Base-by-base conservation (phyloP, 192 early-diverging fungal genomes). In the Backusella tuberculispora region DNA sequence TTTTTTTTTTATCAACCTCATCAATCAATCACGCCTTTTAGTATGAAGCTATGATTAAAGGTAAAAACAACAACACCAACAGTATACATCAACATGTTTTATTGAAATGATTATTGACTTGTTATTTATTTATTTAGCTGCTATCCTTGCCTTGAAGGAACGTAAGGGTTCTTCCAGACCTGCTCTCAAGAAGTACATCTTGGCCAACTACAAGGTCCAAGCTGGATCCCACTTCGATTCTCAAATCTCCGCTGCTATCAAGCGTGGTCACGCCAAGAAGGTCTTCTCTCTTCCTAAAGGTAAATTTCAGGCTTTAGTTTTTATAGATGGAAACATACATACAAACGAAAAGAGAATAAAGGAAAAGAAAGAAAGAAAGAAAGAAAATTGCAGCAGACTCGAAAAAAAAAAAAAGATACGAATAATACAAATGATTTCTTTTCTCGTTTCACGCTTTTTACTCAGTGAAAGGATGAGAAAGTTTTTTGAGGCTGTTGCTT, bases 181-280 rank as follows among this genome's bases (percentile, higher is more conserved):
- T 66, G 88, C 88, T 69, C 89, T 94, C 81, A 94, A 93, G 80
- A 94, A 94, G 83, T 94, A 91, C 78, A 92, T 94, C 75, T 69
- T 83, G 69, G 83, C 88, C 63, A 94, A 93, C 88, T 92, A 86
- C 81, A 84, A 89, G 80, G 53, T 80, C 38, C 69, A 64, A 38
- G 53, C 69, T 42, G 80, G 81, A 50, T 84, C 86, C 41, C 86
- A 82, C 60, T 84, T 83, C 65, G 90, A 91, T 76, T 64, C 72
- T 37, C 81, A 86, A 66, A 84, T 93, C 73, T 89, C 84, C 79
- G 78, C 79, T 69, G 91, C 91, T 72, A 84, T 94, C 74, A 89
- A 89, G 82, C 86, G 85, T 50, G 91, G 76, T 64, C 47, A 53
- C 63, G 86, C 88, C 48, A 79, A 82, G 45, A 88, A 89, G 14